A percentile compares a stretch with the other conserved stretches of the same genome.
Conservation (phyloP, 257 asterid genomes). For the Salvia splendens region DNA sequence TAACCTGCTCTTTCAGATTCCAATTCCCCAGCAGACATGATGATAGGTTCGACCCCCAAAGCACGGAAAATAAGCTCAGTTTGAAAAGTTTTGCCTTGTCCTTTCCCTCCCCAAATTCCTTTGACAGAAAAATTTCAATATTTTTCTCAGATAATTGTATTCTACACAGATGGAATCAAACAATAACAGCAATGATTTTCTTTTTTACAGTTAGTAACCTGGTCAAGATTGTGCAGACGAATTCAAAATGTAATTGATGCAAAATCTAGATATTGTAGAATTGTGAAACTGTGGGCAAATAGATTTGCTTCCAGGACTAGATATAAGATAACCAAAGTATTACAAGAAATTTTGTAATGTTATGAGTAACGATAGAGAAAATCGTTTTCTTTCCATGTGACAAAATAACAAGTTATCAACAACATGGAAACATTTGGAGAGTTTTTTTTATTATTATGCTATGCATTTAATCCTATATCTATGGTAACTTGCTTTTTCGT, state of each 20-base stretch:
- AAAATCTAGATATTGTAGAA: not conserved
- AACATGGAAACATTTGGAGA: not conserved
- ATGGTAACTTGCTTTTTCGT: conserved; percentile 15
- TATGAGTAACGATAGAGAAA: not conserved
- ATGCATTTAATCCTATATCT: conserved; percentile 20
- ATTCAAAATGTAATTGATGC: not conserved
- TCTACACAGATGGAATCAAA: conserved; percentile 16
- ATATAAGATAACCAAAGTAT: not conserved
- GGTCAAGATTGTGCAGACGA: not conserved
- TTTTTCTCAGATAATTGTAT: conserved; percentile 9
- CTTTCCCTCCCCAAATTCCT: conserved; percentile 99
- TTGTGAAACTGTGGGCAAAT: not conserved
- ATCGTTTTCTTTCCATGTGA: not conserved
- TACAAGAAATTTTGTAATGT: not conserved
- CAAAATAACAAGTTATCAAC: conserved; percentile 4
- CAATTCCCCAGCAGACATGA: conserved; percentile 96
- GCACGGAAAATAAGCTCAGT: conserved; percentile 90
- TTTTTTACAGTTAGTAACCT: not conserved
- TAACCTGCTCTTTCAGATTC: conserved; percentile 97
- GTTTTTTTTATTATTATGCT: conserved; percentile 9
- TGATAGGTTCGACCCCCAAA: conserved; percentile 84
- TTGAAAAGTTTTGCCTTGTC: conserved; percentile 94
- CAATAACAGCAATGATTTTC: conserved; percentile 20
- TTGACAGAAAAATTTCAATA: conserved; percentile 28
- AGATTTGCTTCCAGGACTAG: not conserved